Conservation (phyloP, 192 early-diverging fungal genomes). For the Entomortierella parvispora region DNA sequence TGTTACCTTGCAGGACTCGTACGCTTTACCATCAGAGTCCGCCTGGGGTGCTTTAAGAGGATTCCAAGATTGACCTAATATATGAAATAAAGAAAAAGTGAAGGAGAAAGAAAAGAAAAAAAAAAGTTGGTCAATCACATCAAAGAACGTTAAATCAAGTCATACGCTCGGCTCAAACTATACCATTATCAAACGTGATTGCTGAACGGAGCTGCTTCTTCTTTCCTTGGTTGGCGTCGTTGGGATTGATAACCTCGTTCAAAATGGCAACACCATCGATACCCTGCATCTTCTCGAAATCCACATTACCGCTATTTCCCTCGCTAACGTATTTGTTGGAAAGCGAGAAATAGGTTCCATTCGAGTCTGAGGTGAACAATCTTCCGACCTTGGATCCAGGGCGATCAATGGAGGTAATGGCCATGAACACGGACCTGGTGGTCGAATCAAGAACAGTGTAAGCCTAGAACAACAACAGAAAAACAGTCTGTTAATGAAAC, state of each 20-base stretch:
- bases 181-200: conserved; percentile 88
- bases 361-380: conserved; percentile 91
- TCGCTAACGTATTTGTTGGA: conserved; percentile 82
- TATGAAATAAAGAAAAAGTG: neutral
- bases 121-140: neutral
- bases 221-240: conserved; percentile 60
- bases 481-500: neutral
- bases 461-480: conserved; percentile 50
- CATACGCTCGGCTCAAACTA: neutral
- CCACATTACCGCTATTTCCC: conserved; percentile 79
- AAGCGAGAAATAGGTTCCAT: conserved; percentile 83
- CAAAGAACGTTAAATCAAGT: neutral
- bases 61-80: conserved; percentile 6
- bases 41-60: conserved; percentile 45
- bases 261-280: conserved; percentile 87
- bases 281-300: conserved; percentile 93
- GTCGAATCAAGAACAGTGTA: conserved; percentile 80
- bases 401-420: conserved; percentile 67
- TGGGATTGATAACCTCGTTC: conserved; percentile 80
- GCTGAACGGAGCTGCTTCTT: conserved; percentile 71
- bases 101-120: neutral
- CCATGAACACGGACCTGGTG: conserved; percentile 69
- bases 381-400: conserved; percentile 78
- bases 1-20: conserved; percentile 54
- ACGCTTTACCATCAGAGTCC: conserved; percentile 52